Evolutionary conservation across 768 basidiomycete genomes (phyloP).

Genomic region (Mycena amicta): DNA sequence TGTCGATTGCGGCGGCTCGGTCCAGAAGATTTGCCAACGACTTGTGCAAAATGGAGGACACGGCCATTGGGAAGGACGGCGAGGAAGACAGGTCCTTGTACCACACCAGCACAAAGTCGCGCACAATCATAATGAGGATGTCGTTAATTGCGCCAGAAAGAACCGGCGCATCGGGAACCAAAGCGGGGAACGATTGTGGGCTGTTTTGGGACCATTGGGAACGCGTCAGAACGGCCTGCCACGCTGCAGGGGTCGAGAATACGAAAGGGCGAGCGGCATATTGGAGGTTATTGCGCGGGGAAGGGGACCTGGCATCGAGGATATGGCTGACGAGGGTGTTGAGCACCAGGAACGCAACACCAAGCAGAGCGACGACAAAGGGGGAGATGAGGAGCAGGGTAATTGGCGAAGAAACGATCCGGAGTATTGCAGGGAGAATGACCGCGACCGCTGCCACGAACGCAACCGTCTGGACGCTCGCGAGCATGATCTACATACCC

Average conservation of each 20-base stretch:
- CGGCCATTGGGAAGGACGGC: constrained; percentile 84
- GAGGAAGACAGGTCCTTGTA: constrained; percentile 86
- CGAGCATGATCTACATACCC: background rate
- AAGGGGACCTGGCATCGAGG: constrained; percentile 51
- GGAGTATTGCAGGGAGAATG: constrained; percentile 54
- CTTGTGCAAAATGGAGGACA: constrained; percentile 74
- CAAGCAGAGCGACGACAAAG: constrained; percentile 50
- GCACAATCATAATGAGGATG: constrained; percentile 76
- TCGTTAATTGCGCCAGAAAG: constrained; percentile 78
- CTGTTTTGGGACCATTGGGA: constrained; percentile 86
- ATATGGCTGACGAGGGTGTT: constrained; percentile 59
- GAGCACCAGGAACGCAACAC: constrained; percentile 52
- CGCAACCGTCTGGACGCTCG: constrained; percentile 53
- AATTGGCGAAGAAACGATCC: constrained; percentile 67
- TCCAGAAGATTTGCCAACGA: constrained; percentile 60
- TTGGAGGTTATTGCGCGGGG: constrained; percentile 40
- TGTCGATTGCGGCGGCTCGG: constrained; percentile 62
- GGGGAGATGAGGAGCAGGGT: constrained; percentile 66
- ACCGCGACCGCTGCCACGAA: constrained; percentile 60
- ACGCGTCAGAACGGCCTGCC: constrained; percentile 87
- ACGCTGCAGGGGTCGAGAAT: constrained; percentile 92
- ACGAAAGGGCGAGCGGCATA: constrained; percentile 72
- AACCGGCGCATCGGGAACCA: constrained; percentile 64
- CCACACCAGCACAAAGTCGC: constrained; percentile 91
- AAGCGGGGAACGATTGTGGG: constrained; percentile 65